Evolutionary conservation across 441 rosid species (phyloP).

Genomic region (Adansonia rubrostipa): DNA sequence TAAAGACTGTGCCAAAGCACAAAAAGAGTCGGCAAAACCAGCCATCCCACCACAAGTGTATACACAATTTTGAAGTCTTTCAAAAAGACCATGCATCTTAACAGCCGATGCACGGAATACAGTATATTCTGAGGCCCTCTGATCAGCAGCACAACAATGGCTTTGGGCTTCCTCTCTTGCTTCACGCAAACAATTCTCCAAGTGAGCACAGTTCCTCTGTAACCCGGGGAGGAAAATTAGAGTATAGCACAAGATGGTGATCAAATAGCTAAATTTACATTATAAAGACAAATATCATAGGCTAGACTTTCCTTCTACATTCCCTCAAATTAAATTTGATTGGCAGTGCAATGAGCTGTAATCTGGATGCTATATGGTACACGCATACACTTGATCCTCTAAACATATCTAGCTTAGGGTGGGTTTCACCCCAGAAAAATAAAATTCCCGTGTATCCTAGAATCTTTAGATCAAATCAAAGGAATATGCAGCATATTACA

Average conservation of each 20-base stretch:
- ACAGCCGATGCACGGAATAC: constrained; percentile 88
- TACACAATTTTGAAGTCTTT: constrained; percentile 75
- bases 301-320: constrained; percentile 7
- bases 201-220: constrained; percentile 98
- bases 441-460: not conserved
- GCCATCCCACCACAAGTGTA: constrained; percentile 64
- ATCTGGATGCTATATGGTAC: not conserved
- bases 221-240: constrained; percentile 20
- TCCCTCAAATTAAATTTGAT: not conserved
- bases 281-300: not conserved
- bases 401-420: not conserved
- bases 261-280: not conserved
- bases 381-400: not conserved
- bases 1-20: constrained; percentile 80
- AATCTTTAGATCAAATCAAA: not conserved
- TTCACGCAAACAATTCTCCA: constrained; percentile 97
- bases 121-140: constrained; percentile 86
- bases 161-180: constrained; percentile 99
- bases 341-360: not conserved
- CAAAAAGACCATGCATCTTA: constrained; percentile 81
- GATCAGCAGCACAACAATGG: constrained; percentile 91
- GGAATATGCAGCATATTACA: not conserved
- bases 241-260: not conserved
- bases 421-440: not conserved
- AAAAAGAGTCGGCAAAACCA: constrained; percentile 78